A percentile compares a stretch with the other conserved stretches of the same genome.
phyloP scores from a whole-genome alignment of 1,139 yeast species.

The Yamadazyma spencermartinsiae region DNA sequence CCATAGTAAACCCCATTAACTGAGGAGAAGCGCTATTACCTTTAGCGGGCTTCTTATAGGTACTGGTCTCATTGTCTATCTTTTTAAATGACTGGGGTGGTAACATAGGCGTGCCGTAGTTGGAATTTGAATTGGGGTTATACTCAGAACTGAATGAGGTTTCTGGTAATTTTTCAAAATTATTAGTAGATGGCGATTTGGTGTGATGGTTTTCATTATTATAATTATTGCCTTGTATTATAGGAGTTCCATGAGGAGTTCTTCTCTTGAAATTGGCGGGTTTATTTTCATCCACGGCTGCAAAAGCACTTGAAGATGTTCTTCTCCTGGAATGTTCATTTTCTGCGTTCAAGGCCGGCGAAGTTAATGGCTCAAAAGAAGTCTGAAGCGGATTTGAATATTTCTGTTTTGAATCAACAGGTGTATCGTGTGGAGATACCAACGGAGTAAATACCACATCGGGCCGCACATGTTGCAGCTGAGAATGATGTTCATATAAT shows the following conservation, averaged over 20 bases:
- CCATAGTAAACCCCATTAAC: conserved; percentile 53
- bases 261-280: conserved; percentile 30
- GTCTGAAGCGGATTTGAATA: conserved; percentile 30
- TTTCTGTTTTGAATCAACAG: conserved; percentile 43
- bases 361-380: conserved; percentile 53
- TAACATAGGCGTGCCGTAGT: conserved; percentile 33
- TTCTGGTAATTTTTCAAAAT: conserved; percentile 41
- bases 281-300: conserved; percentile 27
- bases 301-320: conserved; percentile 36
- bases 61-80: conserved; percentile 14
- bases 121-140: conserved; percentile 9
- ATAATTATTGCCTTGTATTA: conserved; percentile 29
- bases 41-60: background rate
- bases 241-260: conserved; percentile 53
- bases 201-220: conserved; percentile 9
- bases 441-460: conserved; percentile 69
- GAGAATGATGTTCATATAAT: conserved; percentile 17
- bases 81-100: conserved; percentile 38
- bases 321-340: conserved; percentile 30
- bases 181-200: conserved; percentile 14
- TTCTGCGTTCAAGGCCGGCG: conserved; percentile 65
- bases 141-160: conserved; percentile 23
- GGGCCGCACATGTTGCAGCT: conserved; percentile 39
- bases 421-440: conserved; percentile 74
- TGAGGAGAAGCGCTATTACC: conserved; percentile 20